Percentiles rank a stretch among this genome's conserved stretches.
Evolutionary conservation across 345 rosid genomes (phyloP).

Genomic region (Lepidium aucheri): DNA sequence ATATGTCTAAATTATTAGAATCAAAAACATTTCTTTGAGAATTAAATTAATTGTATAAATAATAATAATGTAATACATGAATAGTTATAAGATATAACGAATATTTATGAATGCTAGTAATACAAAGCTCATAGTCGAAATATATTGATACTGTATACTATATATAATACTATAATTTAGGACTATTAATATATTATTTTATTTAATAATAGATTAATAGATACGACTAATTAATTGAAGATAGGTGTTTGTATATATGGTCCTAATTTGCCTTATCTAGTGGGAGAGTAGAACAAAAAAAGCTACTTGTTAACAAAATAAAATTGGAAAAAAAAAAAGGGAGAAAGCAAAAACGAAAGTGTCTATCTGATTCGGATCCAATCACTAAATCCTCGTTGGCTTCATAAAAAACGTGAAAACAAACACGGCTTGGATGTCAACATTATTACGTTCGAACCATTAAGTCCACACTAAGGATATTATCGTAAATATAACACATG

Average conservation of each 20-base stretch:
- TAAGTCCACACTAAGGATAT: background rate
- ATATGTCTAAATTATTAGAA: no score
- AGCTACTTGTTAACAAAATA: background rate
- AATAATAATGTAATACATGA: no score
- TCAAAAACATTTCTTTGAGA: background rate
- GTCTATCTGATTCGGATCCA: conserved; percentile 24
- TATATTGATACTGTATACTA: no score
- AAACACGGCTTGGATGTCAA: conserved; percentile 4
- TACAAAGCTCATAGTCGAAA: no score
- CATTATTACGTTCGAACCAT: conserved; percentile 11
- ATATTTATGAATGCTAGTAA: no score
- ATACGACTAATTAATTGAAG: background rate
- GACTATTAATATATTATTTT: no score
- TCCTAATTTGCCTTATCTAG: background rate
- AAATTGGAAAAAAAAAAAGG: background rate
- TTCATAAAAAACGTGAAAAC: background rate
- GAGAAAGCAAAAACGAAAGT: conserved; percentile 4
- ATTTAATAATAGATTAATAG: no score
- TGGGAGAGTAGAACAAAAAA: background rate
- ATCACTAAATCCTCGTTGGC: conserved; percentile 18
- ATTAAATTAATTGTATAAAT: no score
- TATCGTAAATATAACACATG: background rate
- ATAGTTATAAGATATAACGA: no score
- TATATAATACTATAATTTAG: no score
- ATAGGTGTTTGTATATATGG: background rate